phyloP scores from a whole-genome alignment of 139 green algal species.

The Haematococcus sp. region DNA sequence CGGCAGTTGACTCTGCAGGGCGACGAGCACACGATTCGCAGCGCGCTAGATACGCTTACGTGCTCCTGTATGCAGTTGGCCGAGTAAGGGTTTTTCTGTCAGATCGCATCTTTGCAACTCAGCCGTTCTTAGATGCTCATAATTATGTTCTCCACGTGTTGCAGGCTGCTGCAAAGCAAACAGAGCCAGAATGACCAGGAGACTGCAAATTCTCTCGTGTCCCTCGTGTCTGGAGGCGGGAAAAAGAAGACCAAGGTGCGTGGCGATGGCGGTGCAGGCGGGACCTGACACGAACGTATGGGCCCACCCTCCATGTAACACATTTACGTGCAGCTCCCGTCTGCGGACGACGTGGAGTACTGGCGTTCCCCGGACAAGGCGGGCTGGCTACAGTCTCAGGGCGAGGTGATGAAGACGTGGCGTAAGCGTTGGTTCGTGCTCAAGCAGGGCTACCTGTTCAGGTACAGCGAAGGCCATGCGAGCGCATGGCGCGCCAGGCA shows the following conservation, averaged over 20 bases:
- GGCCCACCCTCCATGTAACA: not conserved
- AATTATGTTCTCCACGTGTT: not conserved
- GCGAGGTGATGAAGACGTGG: conserved; percentile 85
- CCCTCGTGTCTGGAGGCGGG: conserved; percentile 30
- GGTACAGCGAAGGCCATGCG: conserved; percentile 3
- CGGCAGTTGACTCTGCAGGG: conserved; percentile 63
- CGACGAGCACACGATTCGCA: conserved; percentile 63
- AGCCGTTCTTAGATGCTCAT: not conserved
- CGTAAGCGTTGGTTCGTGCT: conserved; percentile 91
- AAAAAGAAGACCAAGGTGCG: conserved; percentile 37
- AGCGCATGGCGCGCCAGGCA: not conserved
- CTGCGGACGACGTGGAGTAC: conserved; percentile 84
- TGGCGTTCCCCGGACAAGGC: conserved; percentile 80
- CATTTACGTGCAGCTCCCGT: conserved; percentile 54
- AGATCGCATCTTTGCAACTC: too few relatives aligned
- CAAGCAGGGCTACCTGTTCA: conserved; percentile 71
- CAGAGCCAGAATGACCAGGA: conserved; percentile 42
- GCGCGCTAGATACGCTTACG: conserved; percentile 81
- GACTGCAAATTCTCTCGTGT: conserved; percentile 60
- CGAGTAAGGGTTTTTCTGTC: not conserved
- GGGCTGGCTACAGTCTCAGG: conserved; percentile 87
- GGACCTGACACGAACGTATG: not conserved
- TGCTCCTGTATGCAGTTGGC: conserved; percentile 84
- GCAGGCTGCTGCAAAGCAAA: conserved; percentile 76
- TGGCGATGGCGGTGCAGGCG: not conserved